Evolutionary conservation across 441 rosid genomes (phyloP).

Genomic region (Eutrema salsugineum): DNA sequence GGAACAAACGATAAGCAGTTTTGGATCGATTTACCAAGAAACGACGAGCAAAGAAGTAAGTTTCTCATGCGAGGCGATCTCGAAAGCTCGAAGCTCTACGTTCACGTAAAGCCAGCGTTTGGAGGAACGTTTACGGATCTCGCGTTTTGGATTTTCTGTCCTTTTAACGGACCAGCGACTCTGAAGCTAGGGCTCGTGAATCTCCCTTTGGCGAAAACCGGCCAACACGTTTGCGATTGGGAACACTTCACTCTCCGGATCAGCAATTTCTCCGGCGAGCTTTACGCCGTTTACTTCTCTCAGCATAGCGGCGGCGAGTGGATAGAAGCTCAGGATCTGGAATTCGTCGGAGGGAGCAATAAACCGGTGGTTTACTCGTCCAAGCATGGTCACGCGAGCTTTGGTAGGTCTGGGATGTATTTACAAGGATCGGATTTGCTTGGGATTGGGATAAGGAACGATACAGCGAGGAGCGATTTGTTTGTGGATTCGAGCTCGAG

Average conservation of each 20-base stretch:
- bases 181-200: constrained; percentile 53
- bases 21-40: constrained; percentile 78
- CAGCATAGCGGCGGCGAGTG: constrained; percentile 93
- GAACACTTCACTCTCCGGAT: constrained; percentile 87
- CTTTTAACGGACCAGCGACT: constrained; percentile 89
- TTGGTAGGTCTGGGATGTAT: constrained; percentile 60
- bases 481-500: constrained; percentile 61
- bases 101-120: constrained; percentile 76
- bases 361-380: constrained; percentile 71
- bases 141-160: constrained; percentile 85
- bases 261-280: constrained; percentile 78
- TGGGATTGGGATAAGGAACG: constrained; percentile 81
- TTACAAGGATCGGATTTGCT: constrained; percentile 65
- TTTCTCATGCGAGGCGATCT: constrained; percentile 53
- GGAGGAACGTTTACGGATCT: constrained; percentile 83
- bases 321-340: constrained; percentile 66
- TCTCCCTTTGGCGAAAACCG: constrained; percentile 51
- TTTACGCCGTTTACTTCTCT: constrained; percentile 71
- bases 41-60: constrained; percentile 52
- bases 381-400: constrained; percentile 77
- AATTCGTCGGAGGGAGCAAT: constrained; percentile 53
- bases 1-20: constrained; percentile 58
- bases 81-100: constrained; percentile 64
- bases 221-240: constrained; percentile 91
- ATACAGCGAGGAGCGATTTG: constrained; percentile 48